Evolutionary conservation across 768 basidiomycete species (phyloP), one percentile per base, ranked within the genome.

Genomic region (Amanita rubescens): DNA sequence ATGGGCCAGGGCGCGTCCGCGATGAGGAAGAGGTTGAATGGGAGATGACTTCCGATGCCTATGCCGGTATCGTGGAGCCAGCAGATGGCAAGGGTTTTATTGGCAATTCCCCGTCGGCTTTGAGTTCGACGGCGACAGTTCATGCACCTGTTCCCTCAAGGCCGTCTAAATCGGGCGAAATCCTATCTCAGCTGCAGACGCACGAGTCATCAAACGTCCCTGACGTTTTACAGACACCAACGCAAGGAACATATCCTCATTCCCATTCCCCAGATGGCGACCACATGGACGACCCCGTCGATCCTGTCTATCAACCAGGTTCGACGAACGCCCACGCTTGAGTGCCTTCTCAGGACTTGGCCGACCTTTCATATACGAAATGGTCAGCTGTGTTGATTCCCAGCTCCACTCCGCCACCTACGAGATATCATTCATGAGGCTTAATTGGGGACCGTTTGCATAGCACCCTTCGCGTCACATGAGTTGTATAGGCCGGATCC

Each of bases 11-110:
- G 14, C 44, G 22, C 11, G 11, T 14, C 14, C 42, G 52, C 5
- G 52, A 53, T 12, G 52, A 53, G 24, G 49, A 51, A 24, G 52
- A 53, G 33, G 24, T 46, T 5, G 52, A 53, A 35, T 53, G 52
- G 52, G 52, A 53, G 10, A 38, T 25, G n/a, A 46, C 51, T 32
- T 20, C 35, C 14, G 45, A 20, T 22, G 20, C 44, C 0, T 46
- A 53, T 37, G 52, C 14, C 11, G 44, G 44, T 14, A 46, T 53
- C 34, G 44, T 19, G 19, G 52, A 53, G 12, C 39, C 41, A 30
- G 19, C 27, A 11, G 51, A 30, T 42, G 39, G 47, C 5, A 11
- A 10, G 35, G 19, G 8, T 11, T 25, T 11, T 17, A 27, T 39
- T 3, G 35, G 35, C 11, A 39, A 25, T 17, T 20, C 12, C 0